Percentiles rank a stretch among this genome's conserved stretches.
Evolutionary conservation across 2,329 filamentous ascomycete species (phyloP).

Genomic region (Fonsecaea erecta): DNA sequence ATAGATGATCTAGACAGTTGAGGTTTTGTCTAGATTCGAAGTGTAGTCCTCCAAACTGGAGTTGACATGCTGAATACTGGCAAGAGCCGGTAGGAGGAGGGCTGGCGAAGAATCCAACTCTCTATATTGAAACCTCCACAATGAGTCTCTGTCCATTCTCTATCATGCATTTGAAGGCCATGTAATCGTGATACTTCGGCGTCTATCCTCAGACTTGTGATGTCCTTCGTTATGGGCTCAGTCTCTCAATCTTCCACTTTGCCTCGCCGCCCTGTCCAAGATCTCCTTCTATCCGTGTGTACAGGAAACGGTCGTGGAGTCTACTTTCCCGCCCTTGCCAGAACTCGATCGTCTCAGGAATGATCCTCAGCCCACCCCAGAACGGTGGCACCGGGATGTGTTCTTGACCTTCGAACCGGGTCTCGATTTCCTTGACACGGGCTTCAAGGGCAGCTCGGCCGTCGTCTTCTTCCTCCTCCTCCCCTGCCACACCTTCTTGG

Average conservation of each 20-base stretch:
- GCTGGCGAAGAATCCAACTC: slow-evolving; percentile 32
- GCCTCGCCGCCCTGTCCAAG: slow-evolving; percentile 19
- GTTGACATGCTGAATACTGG: slow-evolving; percentile 16
- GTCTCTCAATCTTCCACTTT: slow-evolving; percentile 36
- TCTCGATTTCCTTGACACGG: slow-evolving; percentile 77
- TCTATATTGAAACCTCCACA: slow-evolving; percentile 20
- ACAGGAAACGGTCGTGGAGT: slow-evolving; percentile 91
- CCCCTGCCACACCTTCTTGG: slow-evolving; percentile 28
- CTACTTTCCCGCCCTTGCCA: slow-evolving; percentile 91
- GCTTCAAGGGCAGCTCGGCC: slow-evolving; percentile 74
- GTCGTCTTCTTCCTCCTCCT: slow-evolving; percentile 58
- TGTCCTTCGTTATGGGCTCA: slow-evolving; percentile 33
- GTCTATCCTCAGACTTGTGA: not conserved
- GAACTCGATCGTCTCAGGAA: slow-evolving; percentile 89
- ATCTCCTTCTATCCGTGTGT: slow-evolving; percentile 63
- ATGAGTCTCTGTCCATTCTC: not conserved
- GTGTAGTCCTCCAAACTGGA: slow-evolving; percentile 19
- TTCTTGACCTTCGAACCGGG: slow-evolving; percentile 73
- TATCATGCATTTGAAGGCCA: not conserved
- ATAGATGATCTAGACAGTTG: slow-evolving; percentile 28
- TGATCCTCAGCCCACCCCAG: slow-evolving; percentile 88
- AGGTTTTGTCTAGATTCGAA: slow-evolving; percentile 23
- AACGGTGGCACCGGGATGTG: slow-evolving; percentile 89
- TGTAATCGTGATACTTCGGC: not conserved
- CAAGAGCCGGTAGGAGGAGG: slow-evolving; percentile 24